Evolutionary conservation across 352 stramenopile species (phyloP).

Genomic region (Phytophthora nicotianae): DNA sequence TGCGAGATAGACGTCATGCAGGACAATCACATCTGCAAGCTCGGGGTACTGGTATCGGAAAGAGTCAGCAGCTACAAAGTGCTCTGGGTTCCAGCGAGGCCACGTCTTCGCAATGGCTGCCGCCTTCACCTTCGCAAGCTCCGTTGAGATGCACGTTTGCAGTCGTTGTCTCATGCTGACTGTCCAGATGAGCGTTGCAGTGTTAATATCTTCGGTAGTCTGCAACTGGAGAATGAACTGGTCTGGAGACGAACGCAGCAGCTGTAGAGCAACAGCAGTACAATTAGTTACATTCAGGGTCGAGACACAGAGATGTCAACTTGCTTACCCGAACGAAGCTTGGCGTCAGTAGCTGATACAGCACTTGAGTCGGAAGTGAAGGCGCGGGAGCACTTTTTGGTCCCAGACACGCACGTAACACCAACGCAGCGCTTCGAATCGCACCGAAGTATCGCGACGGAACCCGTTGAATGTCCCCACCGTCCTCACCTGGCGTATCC

Average conservation of each 20-base stretch:
- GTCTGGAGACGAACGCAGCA: slow-evolving; percentile 62
- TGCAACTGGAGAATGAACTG: slow-evolving; percentile 70
- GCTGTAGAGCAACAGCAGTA: slow-evolving; percentile 30
- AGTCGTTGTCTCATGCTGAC: slow-evolving; percentile 68
- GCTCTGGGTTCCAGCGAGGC: slow-evolving; percentile 82
- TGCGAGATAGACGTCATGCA: slow-evolving; percentile 84
- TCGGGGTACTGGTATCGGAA: slow-evolving; percentile 88
- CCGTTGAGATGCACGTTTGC: slow-evolving; percentile 51
- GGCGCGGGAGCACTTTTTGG: slow-evolving; percentile 31
- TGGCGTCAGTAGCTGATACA: slow-evolving; percentile 81
- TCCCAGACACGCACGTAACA: slow-evolving; percentile 60
- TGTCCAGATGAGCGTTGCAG: slow-evolving; percentile 78
- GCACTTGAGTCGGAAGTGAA: slow-evolving; percentile 50
- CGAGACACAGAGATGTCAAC: not conserved
- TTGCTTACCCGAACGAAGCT: slow-evolving; percentile 71
- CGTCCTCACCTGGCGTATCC: not conserved
- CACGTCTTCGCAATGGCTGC: slow-evolving; percentile 55
- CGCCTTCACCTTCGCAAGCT: slow-evolving; percentile 74
- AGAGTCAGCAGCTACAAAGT: slow-evolving; percentile 87
- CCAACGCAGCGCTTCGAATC: slow-evolving; percentile 61
- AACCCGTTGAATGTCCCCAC: slow-evolving; percentile 27
- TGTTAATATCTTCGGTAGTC: slow-evolving; percentile 64
- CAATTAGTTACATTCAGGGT: slow-evolving; percentile 9
- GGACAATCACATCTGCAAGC: slow-evolving; percentile 71
- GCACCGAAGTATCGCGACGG: slow-evolving; percentile 54